Conservation (phyloP, 306 rosid genomes). For the Neltuma alba region DNA sequence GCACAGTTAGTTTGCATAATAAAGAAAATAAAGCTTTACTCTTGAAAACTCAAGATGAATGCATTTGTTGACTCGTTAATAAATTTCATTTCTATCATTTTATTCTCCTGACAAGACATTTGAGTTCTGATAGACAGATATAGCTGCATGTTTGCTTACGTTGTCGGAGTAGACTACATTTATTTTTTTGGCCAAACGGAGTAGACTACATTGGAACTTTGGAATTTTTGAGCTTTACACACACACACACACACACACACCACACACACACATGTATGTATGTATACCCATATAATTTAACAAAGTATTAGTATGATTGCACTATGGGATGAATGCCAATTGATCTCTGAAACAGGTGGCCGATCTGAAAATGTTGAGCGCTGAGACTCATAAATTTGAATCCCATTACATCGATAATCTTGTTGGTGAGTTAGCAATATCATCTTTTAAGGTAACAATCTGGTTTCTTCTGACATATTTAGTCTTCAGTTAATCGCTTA, state of each 20-base stretch:
- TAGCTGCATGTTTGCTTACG: not conserved
- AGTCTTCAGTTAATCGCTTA: slow-evolving; percentile 29
- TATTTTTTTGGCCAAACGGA: too few species aligned
- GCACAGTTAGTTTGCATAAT: not conserved
- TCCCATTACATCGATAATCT: slow-evolving; percentile 77
- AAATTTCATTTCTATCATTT: not conserved
- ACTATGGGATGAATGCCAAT: slow-evolving; percentile 14
- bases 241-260: too few species aligned
- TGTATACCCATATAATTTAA: not conserved
- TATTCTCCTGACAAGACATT: not conserved
- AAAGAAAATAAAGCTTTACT: not conserved
- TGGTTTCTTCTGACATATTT: slow-evolving; percentile 18
- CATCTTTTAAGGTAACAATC: slow-evolving; percentile 3
- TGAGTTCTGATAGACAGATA: not conserved
- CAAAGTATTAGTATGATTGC: not conserved
- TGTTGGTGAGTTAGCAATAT: slow-evolving; percentile 63
- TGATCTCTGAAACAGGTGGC: slow-evolving; percentile 62
- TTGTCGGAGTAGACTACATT: not conserved
- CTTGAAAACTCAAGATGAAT: not conserved
- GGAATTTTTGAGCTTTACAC: too few species aligned
- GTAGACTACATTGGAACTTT: not conserved
- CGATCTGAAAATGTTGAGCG: slow-evolving; percentile 72
- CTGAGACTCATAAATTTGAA: slow-evolving; percentile 91
- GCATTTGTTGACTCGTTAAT: not conserved
- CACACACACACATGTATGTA: too few species aligned